Conservation (phyloP, 805 yeast genomes). For the Metschnikowia cerradonensis region DNA sequence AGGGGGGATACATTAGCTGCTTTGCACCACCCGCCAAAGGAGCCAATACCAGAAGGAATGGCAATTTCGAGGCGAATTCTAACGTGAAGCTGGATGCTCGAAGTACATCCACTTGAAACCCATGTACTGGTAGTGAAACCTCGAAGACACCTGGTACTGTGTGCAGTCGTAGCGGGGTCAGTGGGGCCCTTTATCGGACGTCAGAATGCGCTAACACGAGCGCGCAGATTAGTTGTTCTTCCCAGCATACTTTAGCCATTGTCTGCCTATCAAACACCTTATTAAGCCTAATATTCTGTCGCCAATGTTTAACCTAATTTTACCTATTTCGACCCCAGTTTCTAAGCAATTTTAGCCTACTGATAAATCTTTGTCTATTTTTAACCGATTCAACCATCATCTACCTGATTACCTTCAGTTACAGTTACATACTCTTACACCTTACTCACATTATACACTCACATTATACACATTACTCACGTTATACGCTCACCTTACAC, state of each 20-base stretch:
- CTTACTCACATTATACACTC: too few species aligned
- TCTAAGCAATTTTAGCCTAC: too few species aligned
- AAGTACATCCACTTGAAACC: not conserved
- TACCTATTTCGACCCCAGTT: too few species aligned
- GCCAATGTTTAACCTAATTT: too few species aligned
- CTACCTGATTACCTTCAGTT: not conserved
- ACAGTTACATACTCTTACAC: too few species aligned
- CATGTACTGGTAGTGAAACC: not conserved
- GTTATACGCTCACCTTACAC: too few species aligned
- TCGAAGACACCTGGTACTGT: not conserved
- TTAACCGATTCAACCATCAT: too few species aligned
- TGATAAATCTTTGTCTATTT: too few species aligned
- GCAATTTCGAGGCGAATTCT: not conserved
- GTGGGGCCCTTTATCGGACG: constrained; percentile 1
- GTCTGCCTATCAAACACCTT: too few species aligned
- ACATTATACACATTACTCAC: too few species aligned
- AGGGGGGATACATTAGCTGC: not conserved
- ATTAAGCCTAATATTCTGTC: too few species aligned
- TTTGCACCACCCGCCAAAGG: not conserved
- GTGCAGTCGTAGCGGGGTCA: not conserved
- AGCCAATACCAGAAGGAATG: not conserved
- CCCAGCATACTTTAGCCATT: not conserved
- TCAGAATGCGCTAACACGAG: not conserved
- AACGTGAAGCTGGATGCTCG: not conserved
- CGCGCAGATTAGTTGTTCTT: not conserved